Evolutionary conservation across 139 green algal genomes (phyloP).

Genomic region (Chlamydomonas sphaeroides): DNA sequence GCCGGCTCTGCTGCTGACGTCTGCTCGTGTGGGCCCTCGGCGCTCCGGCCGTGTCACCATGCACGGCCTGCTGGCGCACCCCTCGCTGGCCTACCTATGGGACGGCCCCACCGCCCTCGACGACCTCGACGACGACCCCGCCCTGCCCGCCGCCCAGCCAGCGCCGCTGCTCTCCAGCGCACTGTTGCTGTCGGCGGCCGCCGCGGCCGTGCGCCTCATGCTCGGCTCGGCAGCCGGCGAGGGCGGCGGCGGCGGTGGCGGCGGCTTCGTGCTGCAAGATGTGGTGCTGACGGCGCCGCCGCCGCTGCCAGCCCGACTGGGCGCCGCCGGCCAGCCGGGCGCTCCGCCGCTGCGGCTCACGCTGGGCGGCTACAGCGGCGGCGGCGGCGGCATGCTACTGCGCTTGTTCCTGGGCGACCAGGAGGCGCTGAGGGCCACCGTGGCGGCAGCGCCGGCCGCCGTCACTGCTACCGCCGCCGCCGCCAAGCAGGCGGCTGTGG

Average conservation of each 20-base stretch:
- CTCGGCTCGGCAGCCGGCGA: background rate
- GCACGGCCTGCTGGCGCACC: constrained; percentile 44
- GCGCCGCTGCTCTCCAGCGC: constrained; percentile 47
- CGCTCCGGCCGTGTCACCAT: constrained; percentile 22
- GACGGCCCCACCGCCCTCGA: constrained; percentile 29
- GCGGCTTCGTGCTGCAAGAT: constrained; percentile 44
- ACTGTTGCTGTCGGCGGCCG: constrained; percentile 44
- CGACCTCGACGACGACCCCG: background rate
- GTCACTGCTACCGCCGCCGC: background rate
- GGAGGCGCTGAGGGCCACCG: constrained; percentile 38
- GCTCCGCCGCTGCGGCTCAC: constrained; percentile 32
- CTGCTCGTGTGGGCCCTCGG: constrained; percentile 30
- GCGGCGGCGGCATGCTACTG: constrained; percentile 5
- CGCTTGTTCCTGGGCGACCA: constrained; percentile 30
- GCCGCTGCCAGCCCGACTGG: constrained; percentile 44
- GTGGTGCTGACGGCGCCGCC: constrained; percentile 47
- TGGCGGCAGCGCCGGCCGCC: background rate
- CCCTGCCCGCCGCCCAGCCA: no score
- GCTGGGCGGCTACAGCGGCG: background rate
- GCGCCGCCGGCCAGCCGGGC: constrained; percentile 26
- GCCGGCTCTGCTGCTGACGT: constrained; percentile 47
- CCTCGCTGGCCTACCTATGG: constrained; percentile 62
- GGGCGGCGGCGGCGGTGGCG: background rate
- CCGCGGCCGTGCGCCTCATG: constrained; percentile 38
- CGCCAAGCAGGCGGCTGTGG: background rate